Base-by-base conservation (phyloP, 2,329 filamentous ascomycete genomes). In the Phyllosticta citrichinensis region DNA sequence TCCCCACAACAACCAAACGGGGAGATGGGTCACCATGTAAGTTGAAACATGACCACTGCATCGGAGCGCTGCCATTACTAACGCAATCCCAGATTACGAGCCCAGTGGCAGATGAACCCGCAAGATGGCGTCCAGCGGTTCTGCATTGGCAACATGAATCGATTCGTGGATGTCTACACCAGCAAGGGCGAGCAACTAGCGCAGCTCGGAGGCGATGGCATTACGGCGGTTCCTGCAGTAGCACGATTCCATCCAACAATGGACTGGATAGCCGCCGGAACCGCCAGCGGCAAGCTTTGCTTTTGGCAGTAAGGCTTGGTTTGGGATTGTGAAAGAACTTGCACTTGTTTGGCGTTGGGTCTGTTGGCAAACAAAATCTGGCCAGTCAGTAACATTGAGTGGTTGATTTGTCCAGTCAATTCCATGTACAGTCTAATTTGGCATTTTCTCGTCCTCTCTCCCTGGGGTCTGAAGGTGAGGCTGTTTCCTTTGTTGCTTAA, bases 61-160 rank as follows among this genome's bases (percentile, higher is more conserved):
- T 50, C 20, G 22, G 30, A 40, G 58, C 20, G 35, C 19, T 47
- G 9, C 17, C 6, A 14, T 47, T 47, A 47, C n/a, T 47, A 8
- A 47, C 40, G 40, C 40, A 47, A 47, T 47, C 27, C 50, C 27
- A 60, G 52, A 61, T 52, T 88, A 80, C 70, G 95, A 81, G 81
- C 94, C 72, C 91, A 96, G 67, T 99, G 94, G 94, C 94, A 99
- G 73, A 79, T 83, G 33, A 81, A 83, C 54, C 93, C 94, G 0
- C 77, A 81, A 35, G 90, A 94, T 62, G 86, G 87, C 8, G 85
- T 95, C 5, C 87, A 96, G 64, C 91, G 93, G 63, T 91, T 99
- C 68, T 89, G 85, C 24, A 93, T 99, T 62, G 94, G 90, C 1
- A 99, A 97, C 67, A 97, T 97, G 94, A 96, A 96, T 70, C 85